phyloP scores from a whole-genome alignment of 306 rosid species.

The Quercus dentata region DNA sequence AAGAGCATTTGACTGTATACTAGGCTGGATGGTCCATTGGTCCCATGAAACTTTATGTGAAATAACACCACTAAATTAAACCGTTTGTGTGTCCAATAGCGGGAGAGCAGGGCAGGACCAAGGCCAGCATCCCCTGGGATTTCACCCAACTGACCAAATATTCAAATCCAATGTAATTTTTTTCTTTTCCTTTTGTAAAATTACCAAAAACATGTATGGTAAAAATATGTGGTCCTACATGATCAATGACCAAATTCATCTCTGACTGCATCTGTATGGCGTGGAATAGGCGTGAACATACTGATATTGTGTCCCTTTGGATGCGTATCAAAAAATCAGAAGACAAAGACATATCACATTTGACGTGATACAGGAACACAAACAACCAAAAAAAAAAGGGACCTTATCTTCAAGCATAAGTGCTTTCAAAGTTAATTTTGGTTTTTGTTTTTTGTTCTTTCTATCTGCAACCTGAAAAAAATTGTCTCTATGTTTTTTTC shows the following conservation, averaged over 20 bases:
- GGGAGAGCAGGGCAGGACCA: neutral
- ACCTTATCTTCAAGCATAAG: slow-evolving; percentile 22
- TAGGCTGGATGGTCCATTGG: neutral
- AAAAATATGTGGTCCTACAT: neutral
- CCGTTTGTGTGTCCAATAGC: neutral
- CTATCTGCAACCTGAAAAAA: slow-evolving; percentile 21
- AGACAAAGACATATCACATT: slow-evolving; percentile 1
- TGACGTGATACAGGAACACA: neutral
- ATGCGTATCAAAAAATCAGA: neutral
- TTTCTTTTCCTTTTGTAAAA: neutral
- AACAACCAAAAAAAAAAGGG: neutral
- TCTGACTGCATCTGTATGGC: neutral
- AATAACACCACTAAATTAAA: neutral
- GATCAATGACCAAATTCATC: neutral
- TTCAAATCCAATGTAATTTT: neutral
- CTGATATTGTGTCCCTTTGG: neutral
- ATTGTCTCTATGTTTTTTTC: slow-evolving; percentile 13
- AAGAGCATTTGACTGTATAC: too few relatives aligned
- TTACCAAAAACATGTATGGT: neutral
- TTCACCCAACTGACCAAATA: neutral
- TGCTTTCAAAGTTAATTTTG: neutral
- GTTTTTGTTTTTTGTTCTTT: neutral
- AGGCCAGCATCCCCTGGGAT: neutral
- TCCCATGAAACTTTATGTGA: neutral
- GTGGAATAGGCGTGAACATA: slow-evolving; percentile 16